A percentile compares a stretch with the other conserved stretches of the same genome.
Conservation (phyloP, 139 green algal species). For the Mesotaenium endlicherianum region DNA sequence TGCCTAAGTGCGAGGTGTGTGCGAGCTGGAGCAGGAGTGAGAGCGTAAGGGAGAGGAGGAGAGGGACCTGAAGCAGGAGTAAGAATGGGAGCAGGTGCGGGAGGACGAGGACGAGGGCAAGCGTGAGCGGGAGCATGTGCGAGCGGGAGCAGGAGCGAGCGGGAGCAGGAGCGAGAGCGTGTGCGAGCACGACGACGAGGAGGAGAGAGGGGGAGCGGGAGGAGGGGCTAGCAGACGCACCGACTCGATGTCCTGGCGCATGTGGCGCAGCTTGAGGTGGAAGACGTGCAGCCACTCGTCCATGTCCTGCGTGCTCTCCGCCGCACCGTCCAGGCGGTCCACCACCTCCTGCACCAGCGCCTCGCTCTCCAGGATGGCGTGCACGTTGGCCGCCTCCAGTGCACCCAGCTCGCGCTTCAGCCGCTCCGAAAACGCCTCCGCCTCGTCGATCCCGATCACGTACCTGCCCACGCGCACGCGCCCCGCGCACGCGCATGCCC, state of each 20-base stretch:
- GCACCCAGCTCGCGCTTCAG: conserved; percentile 43
- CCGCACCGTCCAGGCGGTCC: conserved; percentile 36
- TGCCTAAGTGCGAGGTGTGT: too few species aligned
- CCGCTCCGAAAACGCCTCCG: conserved; percentile 52
- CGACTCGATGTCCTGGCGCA: conserved; percentile 49
- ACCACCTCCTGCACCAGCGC: conserved; percentile 49
- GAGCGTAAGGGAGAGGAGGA: too few species aligned
- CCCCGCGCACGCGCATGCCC: too few species aligned
- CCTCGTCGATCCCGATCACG: conserved; percentile 52
- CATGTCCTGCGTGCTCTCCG: conserved; percentile 45
- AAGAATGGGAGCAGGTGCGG: too few species aligned
- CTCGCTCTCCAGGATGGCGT: conserved; percentile 54
- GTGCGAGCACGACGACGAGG: background rate
- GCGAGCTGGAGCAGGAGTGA: too few species aligned
- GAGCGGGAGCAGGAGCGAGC: background rate
- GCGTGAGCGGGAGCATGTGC: conserved; percentile 8
- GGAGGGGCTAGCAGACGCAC: background rate
- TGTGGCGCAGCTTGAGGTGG: conserved; percentile 54
- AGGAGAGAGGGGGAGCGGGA: background rate
- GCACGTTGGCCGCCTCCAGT: conserved; percentile 48
- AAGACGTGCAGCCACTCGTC: conserved; percentile 51
- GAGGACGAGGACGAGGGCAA: too few species aligned
- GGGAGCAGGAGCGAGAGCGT: background rate
- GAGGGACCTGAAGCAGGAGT: too few species aligned
- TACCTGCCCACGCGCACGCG: conserved; percentile 40